phyloP scores from a whole-genome alignment of 2,329 filamentous ascomycete species.

The Orbilia brochopaga region DNA sequence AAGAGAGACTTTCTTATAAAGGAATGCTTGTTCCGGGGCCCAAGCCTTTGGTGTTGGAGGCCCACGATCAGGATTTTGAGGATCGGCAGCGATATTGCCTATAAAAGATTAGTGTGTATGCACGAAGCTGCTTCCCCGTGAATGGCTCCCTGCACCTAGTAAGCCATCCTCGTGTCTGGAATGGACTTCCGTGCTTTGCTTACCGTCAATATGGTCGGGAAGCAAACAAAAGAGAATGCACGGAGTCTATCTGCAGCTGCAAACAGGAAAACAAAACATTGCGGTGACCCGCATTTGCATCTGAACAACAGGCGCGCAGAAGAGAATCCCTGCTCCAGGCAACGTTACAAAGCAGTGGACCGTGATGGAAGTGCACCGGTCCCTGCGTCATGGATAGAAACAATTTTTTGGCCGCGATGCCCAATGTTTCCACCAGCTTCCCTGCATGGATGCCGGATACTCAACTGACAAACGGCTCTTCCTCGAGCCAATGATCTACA shows the following conservation, averaged over 20 bases:
- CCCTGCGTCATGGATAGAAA: conserved; percentile 50
- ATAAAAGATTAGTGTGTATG: conserved; percentile 31
- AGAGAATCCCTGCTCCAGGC: too few species aligned
- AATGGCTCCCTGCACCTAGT: conserved; percentile 14
- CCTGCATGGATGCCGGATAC: conserved; percentile 36
- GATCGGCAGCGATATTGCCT: conserved; percentile 34
- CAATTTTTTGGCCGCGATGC: conserved; percentile 21
- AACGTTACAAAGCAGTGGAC: too few species aligned
- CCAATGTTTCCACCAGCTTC: conserved; percentile 36
- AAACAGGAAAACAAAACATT: too few species aligned
- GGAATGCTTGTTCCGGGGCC: background rate
- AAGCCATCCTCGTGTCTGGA: background rate
- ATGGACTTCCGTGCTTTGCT: background rate
- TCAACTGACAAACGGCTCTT: conserved; percentile 35
- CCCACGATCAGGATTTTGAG: conserved; percentile 38
- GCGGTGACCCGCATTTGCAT: too few species aligned
- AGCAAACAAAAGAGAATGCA: too few species aligned
- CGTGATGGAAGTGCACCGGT: conserved; percentile 1
- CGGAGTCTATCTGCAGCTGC: too few species aligned
- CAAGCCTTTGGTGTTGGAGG: conserved; percentile 8
- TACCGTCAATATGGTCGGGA: background rate
- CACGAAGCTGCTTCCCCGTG: conserved; percentile 43
- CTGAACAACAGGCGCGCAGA: too few species aligned
- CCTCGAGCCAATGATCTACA: conserved; percentile 32
- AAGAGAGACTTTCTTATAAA: background rate